A percentile compares a stretch with the other conserved stretches of the same genome.
Conservation (phyloP, 2,329 filamentous ascomycete genomes). For the Alternaria ventricosa region DNA sequence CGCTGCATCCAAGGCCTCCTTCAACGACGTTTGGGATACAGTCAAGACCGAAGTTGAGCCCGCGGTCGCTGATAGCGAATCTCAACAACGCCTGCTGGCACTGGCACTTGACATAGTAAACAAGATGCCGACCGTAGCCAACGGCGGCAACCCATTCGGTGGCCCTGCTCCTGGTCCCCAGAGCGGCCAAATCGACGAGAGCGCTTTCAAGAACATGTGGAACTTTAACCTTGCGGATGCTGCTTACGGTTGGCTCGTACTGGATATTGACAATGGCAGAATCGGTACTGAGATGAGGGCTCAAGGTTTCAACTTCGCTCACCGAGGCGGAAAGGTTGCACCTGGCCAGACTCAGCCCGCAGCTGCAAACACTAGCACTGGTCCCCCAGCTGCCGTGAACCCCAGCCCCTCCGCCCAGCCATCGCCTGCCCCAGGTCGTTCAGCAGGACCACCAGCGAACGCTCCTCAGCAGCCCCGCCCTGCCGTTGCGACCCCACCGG, state of each 20-base stretch:
- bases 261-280: slow-evolving; percentile 93
- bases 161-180: slow-evolving; percentile 76
- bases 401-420: slow-evolving; percentile 48
- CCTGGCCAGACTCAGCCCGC: slow-evolving; percentile 48
- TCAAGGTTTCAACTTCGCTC: slow-evolving; percentile 98
- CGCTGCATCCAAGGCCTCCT: slow-evolving; percentile 95
- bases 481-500: slow-evolving; percentile 44
- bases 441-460: slow-evolving; percentile 37
- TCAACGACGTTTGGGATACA: slow-evolving; percentile 99
- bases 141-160: slow-evolving; percentile 95
- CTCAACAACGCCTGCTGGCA: slow-evolving; percentile 88
- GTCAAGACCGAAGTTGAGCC: slow-evolving; percentile 96
- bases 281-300: slow-evolving; percentile 99
- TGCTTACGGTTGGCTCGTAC: slow-evolving; percentile 92
- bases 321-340: slow-evolving; percentile 78
- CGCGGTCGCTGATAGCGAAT: slow-evolving; percentile 90
- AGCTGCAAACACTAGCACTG: slow-evolving; percentile 43
- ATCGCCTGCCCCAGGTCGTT: slow-evolving; percentile 42
- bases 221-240: slow-evolving; percentile 99
- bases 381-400: slow-evolving; percentile 48
- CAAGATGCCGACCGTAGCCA: slow-evolving; percentile 96
- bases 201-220: slow-evolving; percentile 99
- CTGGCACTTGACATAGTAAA: slow-evolving; percentile 93
- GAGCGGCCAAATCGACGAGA: slow-evolving; percentile 93
- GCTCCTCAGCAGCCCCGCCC: slow-evolving; percentile 44